Conservation (phyloP, 768 basidiomycete species). For the Psilocybe cubensis region DNA sequence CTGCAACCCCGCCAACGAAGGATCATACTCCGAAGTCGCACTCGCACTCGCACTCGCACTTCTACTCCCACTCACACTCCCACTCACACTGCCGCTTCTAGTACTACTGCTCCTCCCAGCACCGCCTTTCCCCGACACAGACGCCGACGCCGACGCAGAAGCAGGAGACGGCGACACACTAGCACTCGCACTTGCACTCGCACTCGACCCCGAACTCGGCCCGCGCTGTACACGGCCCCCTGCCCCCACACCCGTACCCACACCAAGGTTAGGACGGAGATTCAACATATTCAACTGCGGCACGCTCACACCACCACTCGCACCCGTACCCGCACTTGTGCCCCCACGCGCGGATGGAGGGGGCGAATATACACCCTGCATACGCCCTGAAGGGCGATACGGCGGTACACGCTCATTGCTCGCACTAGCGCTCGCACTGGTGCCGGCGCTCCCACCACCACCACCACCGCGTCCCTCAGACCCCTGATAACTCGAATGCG, state of each 20-base stretch:
- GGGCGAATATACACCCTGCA: constrained; percentile 30
- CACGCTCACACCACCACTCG: too few relatives aligned
- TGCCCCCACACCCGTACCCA: too few relatives aligned
- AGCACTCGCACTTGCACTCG: constrained; percentile 19
- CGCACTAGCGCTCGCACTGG: too few relatives aligned
- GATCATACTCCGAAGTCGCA: constrained; percentile 14
- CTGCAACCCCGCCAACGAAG: constrained; percentile 22
- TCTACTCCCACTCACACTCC: too few relatives aligned
- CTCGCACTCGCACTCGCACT: constrained; percentile 9
- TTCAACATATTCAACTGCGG: constrained; percentile 19
- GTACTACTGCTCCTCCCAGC: too few relatives aligned
- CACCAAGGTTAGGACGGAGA: constrained; percentile 14
- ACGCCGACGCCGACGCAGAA: constrained; percentile 15
- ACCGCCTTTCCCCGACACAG: too few relatives aligned
- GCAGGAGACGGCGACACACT: constrained; percentile 19
- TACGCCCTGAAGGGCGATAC: constrained; percentile 28
- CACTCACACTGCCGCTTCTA: too few relatives aligned
- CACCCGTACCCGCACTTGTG: constrained; percentile 7
- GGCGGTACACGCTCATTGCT: too few relatives aligned
- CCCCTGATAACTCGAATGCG: constrained; percentile 34
- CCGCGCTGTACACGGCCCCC: constrained; percentile 16
- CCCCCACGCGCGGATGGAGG: constrained; percentile 7
- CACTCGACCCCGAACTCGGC: constrained; percentile 18
- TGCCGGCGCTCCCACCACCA: too few relatives aligned
- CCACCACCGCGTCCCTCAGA: constrained; percentile 19